Evolutionary conservation across 2,329 filamentous ascomycete genomes (phyloP).

Genomic region (Diaporthe citri): DNA sequence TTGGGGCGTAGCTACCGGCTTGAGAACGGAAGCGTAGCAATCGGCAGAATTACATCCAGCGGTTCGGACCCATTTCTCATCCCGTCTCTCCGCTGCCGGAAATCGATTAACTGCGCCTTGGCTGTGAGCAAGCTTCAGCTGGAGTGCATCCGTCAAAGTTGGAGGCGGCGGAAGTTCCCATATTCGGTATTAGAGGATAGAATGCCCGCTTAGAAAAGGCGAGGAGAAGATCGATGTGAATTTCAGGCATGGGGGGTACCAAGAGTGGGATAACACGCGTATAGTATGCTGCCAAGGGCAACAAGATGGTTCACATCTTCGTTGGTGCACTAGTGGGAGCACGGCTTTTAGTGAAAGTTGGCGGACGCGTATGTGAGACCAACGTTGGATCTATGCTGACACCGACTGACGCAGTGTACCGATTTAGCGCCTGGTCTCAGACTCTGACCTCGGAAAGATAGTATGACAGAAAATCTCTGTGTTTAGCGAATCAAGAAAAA

Average conservation of each 20-base stretch:
- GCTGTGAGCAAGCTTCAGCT: not conserved
- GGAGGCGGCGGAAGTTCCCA: not conserved
- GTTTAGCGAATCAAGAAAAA: too few species aligned
- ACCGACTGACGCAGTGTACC: not conserved
- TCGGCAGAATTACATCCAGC: not conserved
- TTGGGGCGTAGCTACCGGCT: fast-evolving
- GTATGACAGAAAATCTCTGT: not conserved
- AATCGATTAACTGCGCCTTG: not conserved
- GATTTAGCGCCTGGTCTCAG: not conserved
- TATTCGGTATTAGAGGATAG: too few species aligned
- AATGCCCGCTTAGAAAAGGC: not conserved
- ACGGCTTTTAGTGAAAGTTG: not conserved
- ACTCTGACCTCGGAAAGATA: not conserved
- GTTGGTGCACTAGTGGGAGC: not conserved
- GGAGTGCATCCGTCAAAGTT: not conserved
- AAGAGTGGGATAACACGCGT: not conserved
- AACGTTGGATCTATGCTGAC: not conserved
- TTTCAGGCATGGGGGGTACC: too few species aligned
- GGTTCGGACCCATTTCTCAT: not conserved
- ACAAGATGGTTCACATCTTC: too few species aligned
- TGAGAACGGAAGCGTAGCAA: not conserved
- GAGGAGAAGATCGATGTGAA: not conserved
- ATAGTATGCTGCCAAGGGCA: not conserved
- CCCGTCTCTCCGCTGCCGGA: not conserved
- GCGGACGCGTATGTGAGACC: not conserved